Evolutionary conservation across 495 filamentous ascomycete species (phyloP).

Genomic region (Durotheca rogersii): DNA sequence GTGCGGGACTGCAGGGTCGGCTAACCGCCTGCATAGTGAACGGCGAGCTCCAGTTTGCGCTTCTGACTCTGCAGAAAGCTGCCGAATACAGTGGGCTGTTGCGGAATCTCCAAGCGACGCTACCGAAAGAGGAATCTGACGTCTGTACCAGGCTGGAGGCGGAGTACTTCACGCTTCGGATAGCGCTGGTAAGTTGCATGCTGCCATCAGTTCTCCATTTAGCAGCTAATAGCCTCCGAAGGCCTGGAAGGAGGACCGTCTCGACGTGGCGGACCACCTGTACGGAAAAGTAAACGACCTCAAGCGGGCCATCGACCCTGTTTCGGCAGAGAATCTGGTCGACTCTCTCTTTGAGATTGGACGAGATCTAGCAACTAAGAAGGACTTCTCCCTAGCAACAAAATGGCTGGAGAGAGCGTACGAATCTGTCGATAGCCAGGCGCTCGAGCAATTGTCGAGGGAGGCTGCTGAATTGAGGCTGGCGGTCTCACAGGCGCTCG

Average conservation of each 20-base stretch:
- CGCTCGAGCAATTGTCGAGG: slow-evolving; percentile 56
- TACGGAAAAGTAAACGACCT: slow-evolving; percentile 58
- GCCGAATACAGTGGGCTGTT: slow-evolving; percentile 63
- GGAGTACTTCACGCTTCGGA: slow-evolving; percentile 72
- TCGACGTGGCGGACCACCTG: slow-evolving; percentile 77
- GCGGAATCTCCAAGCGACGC: slow-evolving; percentile 37
- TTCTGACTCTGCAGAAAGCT: slow-evolving; percentile 61
- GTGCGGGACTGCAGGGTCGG: slow-evolving; percentile 7
- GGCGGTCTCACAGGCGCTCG: slow-evolving; percentile 62
- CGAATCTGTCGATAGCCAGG: slow-evolving; percentile 56
- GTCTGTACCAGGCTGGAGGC: slow-evolving; percentile 47
- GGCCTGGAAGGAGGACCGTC: slow-evolving; percentile 69
- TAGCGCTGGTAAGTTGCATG: slow-evolving; percentile 58
- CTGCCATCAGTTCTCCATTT: slow-evolving; percentile 6
- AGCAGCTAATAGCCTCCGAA: slow-evolving; percentile 38
- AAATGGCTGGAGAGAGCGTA: slow-evolving; percentile 77
- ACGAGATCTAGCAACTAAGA: slow-evolving; percentile 52
- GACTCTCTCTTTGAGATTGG: slow-evolving; percentile 76
- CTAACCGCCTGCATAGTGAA: slow-evolving; percentile 41
- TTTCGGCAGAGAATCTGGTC: slow-evolving; percentile 62
- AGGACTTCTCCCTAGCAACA: slow-evolving; percentile 55
- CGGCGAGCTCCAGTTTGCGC: slow-evolving; percentile 56
- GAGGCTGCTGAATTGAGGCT: slow-evolving; percentile 65
- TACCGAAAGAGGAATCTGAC: slow-evolving; percentile 33
- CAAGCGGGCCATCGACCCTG: slow-evolving; percentile 45